Evolutionary conservation across 306 rosid species (phyloP).

Genomic region (Ceratonia siliqua): DNA sequence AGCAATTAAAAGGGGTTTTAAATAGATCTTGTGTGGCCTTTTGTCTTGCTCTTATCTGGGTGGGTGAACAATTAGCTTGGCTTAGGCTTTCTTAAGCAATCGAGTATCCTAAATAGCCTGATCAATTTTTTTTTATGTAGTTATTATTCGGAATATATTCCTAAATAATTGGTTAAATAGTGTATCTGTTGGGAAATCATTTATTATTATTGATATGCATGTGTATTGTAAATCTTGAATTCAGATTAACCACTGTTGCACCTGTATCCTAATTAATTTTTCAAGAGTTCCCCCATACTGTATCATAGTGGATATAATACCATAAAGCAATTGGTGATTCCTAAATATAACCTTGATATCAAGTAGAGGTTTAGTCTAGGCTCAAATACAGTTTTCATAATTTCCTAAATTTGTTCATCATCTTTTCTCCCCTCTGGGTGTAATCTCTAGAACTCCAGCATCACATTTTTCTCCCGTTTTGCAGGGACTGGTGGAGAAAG

Average conservation of each 20-base stretch:
- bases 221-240: not conserved
- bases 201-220: not conserved
- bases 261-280: not conserved
- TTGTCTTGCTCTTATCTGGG: not conserved
- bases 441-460: not conserved
- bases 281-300: too few species aligned
- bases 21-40: not conserved
- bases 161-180: not conserved
- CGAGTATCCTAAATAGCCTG: not conserved
- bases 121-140: not conserved
- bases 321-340: too few species aligned
- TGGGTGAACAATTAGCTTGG: not conserved
- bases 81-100: not conserved
- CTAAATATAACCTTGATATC: not conserved
- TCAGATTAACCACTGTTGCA: not conserved
- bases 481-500: slow-evolving; percentile 94
- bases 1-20: not conserved
- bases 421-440: not conserved
- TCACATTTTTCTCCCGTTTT: slow-evolving; percentile 26
- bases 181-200: not conserved
- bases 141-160: not conserved
- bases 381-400: not conserved
- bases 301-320: too few species aligned
- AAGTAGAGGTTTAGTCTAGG: not conserved
- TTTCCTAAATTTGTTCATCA: not conserved